Evolutionary conservation across 2,329 filamentous ascomycete genomes (phyloP), one percentile per base, ranked within the genome.

Genomic region (Acephala macrosclerotiorum): DNA sequence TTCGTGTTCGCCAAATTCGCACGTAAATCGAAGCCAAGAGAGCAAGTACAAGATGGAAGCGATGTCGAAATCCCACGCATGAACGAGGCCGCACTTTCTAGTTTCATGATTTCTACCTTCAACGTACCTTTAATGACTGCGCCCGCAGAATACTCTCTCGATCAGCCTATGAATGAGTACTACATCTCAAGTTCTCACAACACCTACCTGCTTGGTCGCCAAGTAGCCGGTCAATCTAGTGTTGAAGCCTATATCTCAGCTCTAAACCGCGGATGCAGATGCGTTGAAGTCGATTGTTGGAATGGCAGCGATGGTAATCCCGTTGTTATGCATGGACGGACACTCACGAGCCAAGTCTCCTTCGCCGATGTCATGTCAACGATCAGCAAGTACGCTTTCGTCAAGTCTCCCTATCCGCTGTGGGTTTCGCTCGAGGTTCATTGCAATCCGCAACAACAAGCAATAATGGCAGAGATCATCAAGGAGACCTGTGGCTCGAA

Each of bases 151-250:
- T 87, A 89, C 63, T 82, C 82, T 6, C 87, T 97, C 62, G 89
- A 97, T 75, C 88, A 92, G 26, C 96, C 96, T 0, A 82, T 98
- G 77, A 97, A 97, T 76, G 95, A 98, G 76, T 99, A 99, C 79
- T 97, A 94, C 82, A 96, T 99, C 71, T 98, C 95, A 1, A 97
- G 94, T 81, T 98, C 96, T 1, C 96, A 99, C 83, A 99, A 99
- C 79, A 99, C 96, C 0, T 99, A 99, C 75, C 89, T 99, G 0
- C 84, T 96, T 4, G 96, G 96, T 16, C 90, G 94, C 61, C 96
- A 99, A 77, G 90, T 98, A 1, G 91, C 89, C 12, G 95, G 95
- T 33, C 87, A 92, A 53, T 97, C 96, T 1, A 98, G 94, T 75
- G 92, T 96, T 1, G 96, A 99, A 78, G 94, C 94, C 51, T 99